Evolutionary conservation across 306 rosid genomes (phyloP), one percentile per base, ranked within the genome.

Genomic region (Begonia fuchsioides): DNA sequence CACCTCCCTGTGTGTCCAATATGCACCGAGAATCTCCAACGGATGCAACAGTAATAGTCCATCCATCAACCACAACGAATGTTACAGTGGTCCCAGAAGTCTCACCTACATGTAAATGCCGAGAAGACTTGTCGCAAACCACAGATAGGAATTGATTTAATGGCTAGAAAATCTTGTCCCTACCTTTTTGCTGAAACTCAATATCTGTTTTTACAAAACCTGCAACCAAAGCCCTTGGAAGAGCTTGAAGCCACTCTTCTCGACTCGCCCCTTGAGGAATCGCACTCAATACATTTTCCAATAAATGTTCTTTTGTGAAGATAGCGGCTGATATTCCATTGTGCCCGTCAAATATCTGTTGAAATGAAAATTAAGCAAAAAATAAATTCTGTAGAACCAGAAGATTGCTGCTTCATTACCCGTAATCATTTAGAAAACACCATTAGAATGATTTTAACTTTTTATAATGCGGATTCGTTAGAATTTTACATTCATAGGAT

Each of bases 71-170:
- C 61, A 90, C 56, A 62, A 90, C 96, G 66, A 90, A 77, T 38
- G 98, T 90, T 52, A 80, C 98, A 15, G 98, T 90, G n/a, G 98
- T 90, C 58, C 98, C 98, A 47, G 98, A 90, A 54, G 98, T 90
- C 72, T 90, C 98, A 35, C 98, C 98, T 90, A 80, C 5, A 26
- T 8, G 8, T 8, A 26, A 5, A 26, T 3, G 35, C 35, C 35
- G 8, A 26, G 7, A 26, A 26, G 8, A 26, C 0, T 59, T 50
- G 26, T 60, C 35, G 44, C 67, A 19, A n/a, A 44, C 52, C 52
- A 32, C 11, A 19, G 43, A 49, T 3, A 16, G 38, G 19, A 13
- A 14, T 8, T 16, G 32, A 17, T 39, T 17, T 41, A 59, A 15
- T 14, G 16, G 6, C 60, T 38, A 50, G 49, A 43, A 43, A 47